These are phyloP conservation scores for Plasmodium gallinaceum DNA, from an alignment of 169 alveolate genomes.

Conservation along the genomic window DNA sequence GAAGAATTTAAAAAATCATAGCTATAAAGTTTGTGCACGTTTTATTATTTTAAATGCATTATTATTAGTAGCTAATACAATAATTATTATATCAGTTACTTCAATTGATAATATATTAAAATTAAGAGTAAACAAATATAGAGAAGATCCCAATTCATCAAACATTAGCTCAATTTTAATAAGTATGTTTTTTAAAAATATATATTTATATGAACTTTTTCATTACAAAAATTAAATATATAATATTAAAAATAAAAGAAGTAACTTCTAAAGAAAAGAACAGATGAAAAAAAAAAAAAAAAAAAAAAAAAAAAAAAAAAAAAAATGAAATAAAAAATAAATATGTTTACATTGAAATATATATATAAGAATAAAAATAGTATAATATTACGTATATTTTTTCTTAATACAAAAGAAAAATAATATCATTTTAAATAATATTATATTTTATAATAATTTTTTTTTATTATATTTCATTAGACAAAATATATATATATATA, in stretches of 20 bases:
- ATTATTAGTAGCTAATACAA: slow-evolving; percentile 43
- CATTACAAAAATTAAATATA: neutral
- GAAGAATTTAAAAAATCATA: slow-evolving; percentile 60
- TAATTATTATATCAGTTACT: slow-evolving; percentile 54
- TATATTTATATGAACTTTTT: neutral
- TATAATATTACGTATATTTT: too few relatives aligned
- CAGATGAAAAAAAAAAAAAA: too few relatives aligned
- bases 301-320: too few relatives aligned
- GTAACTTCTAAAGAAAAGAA: too few relatives aligned
- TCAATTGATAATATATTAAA: slow-evolving; percentile 61
- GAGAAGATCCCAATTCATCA: slow-evolving; percentile 45
- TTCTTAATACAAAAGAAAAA: too few relatives aligned
- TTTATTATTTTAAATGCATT: slow-evolving; percentile 54
- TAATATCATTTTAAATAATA: too few relatives aligned
- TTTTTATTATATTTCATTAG: neutral
- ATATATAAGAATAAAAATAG: too few relatives aligned
- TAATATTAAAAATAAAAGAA: too few relatives aligned
- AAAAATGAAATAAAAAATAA: too few relatives aligned
- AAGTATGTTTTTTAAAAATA: slow-evolving; percentile 15
- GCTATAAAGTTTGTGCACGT: slow-evolving; percentile 64
- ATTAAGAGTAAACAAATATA: slow-evolving; percentile 29
- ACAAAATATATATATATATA: too few relatives aligned
- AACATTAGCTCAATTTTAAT: slow-evolving; percentile 32
- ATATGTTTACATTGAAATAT: too few relatives aligned
- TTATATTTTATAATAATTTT: neutral